phyloP scores from a whole-genome alignment of 2,329 filamentous ascomycete genomes.

The Clathrospora elynae region DNA sequence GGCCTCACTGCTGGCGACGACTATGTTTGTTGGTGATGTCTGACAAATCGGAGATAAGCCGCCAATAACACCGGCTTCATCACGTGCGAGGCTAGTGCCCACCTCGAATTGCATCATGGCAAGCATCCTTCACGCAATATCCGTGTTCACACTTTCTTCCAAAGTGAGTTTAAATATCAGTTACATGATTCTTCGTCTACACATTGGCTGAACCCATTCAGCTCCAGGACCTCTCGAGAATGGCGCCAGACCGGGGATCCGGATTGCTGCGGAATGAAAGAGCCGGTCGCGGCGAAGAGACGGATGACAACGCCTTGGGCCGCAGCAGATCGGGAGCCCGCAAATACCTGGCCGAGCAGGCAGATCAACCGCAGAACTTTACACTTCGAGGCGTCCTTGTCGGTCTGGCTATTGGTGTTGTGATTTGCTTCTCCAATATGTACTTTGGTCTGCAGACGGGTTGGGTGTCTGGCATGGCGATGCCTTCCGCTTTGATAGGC shows the following conservation, averaged over 20 bases:
- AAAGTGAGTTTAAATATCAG: slow-evolving; percentile 13
- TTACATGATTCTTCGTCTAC: slow-evolving; percentile 4
- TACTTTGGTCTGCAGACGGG: slow-evolving; percentile 97
- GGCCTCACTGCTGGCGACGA: slow-evolving; percentile 19
- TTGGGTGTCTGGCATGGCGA: slow-evolving; percentile 88
- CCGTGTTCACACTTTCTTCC: slow-evolving; percentile 12
- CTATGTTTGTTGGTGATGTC: slow-evolving; percentile 29
- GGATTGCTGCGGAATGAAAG: slow-evolving; percentile 28
- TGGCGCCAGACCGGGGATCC: slow-evolving; percentile 46
- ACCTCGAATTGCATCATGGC: slow-evolving; percentile 28
- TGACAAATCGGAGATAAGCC: slow-evolving; percentile 44
- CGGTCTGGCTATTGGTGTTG: slow-evolving; percentile 80
- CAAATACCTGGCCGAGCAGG: slow-evolving; percentile 38
- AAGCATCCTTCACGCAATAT: slow-evolving; percentile 29
- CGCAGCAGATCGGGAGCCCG: slow-evolving; percentile 24
- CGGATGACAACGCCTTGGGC: slow-evolving; percentile 21
- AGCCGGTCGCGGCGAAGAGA: slow-evolving; percentile 24
- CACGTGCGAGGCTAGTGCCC: slow-evolving; percentile 21
- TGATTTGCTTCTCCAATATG: slow-evolving; percentile 97
- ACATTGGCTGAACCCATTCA: slow-evolving; percentile 28
- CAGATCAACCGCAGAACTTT: slow-evolving; percentile 69
- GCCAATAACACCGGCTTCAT: slow-evolving; percentile 13
- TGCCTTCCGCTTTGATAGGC: slow-evolving; percentile 92
- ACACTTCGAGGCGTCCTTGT: slow-evolving; percentile 79
- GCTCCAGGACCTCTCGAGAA: slow-evolving; percentile 28